Percentiles rank a stretch among this genome's conserved stretches.
Conservation (phyloP, 441 rosid species). For the Adansonia gregorii region DNA sequence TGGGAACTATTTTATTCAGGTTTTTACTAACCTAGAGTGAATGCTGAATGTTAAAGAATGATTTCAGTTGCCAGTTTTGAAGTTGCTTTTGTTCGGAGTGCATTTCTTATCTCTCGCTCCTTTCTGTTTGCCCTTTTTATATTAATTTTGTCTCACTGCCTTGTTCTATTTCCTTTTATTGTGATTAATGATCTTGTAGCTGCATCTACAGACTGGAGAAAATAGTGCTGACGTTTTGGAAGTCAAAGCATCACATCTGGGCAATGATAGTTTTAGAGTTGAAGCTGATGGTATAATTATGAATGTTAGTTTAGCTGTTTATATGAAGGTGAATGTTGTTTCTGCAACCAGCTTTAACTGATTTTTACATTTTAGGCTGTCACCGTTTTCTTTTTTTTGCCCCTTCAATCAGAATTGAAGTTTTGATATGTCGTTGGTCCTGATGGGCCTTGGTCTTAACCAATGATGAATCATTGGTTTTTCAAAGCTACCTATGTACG, state of each 20-base stretch:
- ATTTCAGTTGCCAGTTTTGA: constrained; percentile 22
- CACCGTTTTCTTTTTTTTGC: constrained; percentile 5
- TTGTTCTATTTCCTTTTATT: constrained; percentile 22
- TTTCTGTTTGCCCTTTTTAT: background rate
- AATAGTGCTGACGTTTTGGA: constrained; percentile 43
- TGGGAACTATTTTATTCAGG: constrained; percentile 77
- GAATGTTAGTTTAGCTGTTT: constrained; percentile 61
- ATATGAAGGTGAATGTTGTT: constrained; percentile 55
- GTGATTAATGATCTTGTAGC: constrained; percentile 19
- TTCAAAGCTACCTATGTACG: background rate
- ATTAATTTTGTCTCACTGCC: background rate
- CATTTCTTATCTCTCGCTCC: background rate
- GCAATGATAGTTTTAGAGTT: constrained; percentile 59
- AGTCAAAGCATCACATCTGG: constrained; percentile 57
- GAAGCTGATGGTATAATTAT: constrained; percentile 62
- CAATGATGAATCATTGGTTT: background rate
- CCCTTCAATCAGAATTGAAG: constrained; percentile 6
- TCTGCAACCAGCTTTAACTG: constrained; percentile 13
- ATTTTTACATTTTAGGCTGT: background rate
- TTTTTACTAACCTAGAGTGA: constrained; percentile 33
- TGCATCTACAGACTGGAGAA: constrained; percentile 55
- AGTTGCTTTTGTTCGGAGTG: constrained; percentile 21
- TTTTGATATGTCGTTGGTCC: background rate
- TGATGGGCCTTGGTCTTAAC: constrained; percentile 7
- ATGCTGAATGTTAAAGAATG: constrained; percentile 28